Percentiles rank a stretch among this genome's conserved stretches.
phyloP scores from a whole-genome alignment of 108 stramenopile species.

The Seminavis robusta region DNA sequence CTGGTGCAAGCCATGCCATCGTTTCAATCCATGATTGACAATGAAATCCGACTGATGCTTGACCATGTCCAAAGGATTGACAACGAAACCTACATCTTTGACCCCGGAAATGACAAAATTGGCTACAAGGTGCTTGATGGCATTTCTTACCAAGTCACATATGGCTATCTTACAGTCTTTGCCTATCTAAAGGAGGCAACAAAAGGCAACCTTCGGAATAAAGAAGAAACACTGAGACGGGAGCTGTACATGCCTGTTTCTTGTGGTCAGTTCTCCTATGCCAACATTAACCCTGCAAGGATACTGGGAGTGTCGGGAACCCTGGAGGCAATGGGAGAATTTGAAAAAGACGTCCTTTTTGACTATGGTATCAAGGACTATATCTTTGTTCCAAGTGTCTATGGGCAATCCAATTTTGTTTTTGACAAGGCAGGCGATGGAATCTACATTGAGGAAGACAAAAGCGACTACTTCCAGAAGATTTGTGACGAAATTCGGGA shows the following conservation, averaged over 20 bases:
- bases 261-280: conserved; percentile 70
- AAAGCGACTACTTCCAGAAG: conserved; percentile 50
- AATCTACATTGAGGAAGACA: conserved; percentile 34
- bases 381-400: conserved; percentile 55
- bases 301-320: conserved; percentile 67
- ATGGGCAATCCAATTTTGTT: conserved; percentile 49
- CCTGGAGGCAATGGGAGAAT: conserved; percentile 30
- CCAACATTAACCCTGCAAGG: conserved; percentile 51
- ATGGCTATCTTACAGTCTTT: conserved; percentile 55
- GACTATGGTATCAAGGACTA: conserved; percentile 43
- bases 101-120: conserved; percentile 33
- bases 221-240: conserved; percentile 17
- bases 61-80: conserved; percentile 49
- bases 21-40: conserved; percentile 45
- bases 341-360: conserved; percentile 40
- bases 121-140: conserved; percentile 63
- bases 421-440: conserved; percentile 60
- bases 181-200: conserved; percentile 55
- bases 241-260: conserved; percentile 51
- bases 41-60: conserved; percentile 53
- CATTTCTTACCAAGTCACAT: conserved; percentile 38
- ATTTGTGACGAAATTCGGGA: conserved; percentile 38
- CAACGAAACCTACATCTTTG: conserved; percentile 46
- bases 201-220: conserved; percentile 28
- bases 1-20: conserved; percentile 31